phyloP scores from a whole-genome alignment of 331 rosid species.

The Malus hybrid region DNA sequence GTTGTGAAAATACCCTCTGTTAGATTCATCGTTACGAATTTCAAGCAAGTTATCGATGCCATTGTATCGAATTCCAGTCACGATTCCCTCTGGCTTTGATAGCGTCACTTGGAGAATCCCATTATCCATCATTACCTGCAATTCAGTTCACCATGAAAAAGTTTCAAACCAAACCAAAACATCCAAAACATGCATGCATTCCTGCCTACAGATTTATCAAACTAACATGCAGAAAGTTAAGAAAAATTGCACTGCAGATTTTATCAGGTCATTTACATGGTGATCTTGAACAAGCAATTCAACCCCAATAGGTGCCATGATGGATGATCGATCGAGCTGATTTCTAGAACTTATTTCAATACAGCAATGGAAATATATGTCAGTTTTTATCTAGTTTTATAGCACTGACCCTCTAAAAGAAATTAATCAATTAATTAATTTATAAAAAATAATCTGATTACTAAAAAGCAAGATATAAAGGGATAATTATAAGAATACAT shows the following conservation, averaged over 20 bases:
- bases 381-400: neutral
- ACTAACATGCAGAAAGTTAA: neutral
- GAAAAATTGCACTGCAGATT: neutral
- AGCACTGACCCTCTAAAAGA: neutral
- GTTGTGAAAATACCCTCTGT: slow-evolving; percentile 54
- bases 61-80: slow-evolving; percentile 59
- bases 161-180: neutral
- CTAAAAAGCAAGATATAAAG: too few species aligned
- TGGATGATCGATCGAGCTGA: neutral
- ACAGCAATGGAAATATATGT: neutral
- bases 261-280: slow-evolving; percentile 19
- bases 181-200: neutral
- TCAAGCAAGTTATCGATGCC: slow-evolving; percentile 80
- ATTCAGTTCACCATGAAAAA: neutral
- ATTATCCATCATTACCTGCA: slow-evolving; percentile 71
- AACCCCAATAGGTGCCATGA: slow-evolving; percentile 47
- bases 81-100: slow-evolving; percentile 71
- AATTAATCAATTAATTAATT: neutral
- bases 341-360: neutral
- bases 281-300: slow-evolving; percentile 29
- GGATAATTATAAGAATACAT: too few species aligned
- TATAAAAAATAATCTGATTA: neutral
- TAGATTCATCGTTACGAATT: slow-evolving; percentile 32
- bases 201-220: neutral
- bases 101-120: slow-evolving; percentile 61